Evolutionary conservation across 140 eudicot species (phyloP).

Genomic region (Bidens hawaiensis): DNA sequence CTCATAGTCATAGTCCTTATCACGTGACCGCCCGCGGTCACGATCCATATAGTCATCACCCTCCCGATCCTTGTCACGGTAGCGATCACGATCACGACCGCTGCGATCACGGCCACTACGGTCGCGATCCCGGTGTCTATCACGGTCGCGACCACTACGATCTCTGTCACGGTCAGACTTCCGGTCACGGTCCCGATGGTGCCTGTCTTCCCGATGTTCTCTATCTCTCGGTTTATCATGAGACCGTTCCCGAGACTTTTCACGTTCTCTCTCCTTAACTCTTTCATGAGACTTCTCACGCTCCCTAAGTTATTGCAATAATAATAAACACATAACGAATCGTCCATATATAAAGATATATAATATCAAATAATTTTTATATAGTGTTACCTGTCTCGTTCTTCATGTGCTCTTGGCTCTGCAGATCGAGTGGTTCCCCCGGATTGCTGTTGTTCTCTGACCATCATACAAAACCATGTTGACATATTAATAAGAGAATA

Average conservation of each 20-base stretch:
- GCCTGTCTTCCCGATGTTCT: slow-evolving; percentile 69
- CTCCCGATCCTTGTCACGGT: slow-evolving; percentile 51
- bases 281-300: slow-evolving; percentile 93
- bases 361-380: not conserved
- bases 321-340: not conserved
- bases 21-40: slow-evolving; percentile 68
- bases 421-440: slow-evolving; percentile 65
- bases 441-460: slow-evolving; percentile 69
- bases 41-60: slow-evolving; percentile 44
- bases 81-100: slow-evolving; percentile 44
- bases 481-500: not conserved
- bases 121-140: slow-evolving; percentile 59
- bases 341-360: not conserved
- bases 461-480: not conserved
- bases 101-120: slow-evolving; percentile 48
- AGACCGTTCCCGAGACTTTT: slow-evolving; percentile 75
- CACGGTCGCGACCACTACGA: slow-evolving; percentile 45
- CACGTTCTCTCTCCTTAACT: slow-evolving; percentile 57
- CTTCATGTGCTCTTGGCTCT: slow-evolving; percentile 80
- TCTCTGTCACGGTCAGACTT: slow-evolving; percentile 49
- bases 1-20: slow-evolving; percentile 57
- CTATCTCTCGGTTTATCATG: slow-evolving; percentile 80
- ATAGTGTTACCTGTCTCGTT: slow-evolving; percentile 49
- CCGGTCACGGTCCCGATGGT: slow-evolving; percentile 69
- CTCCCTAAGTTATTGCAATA: slow-evolving; percentile 38